Evolutionary conservation across 306 rosid species (phyloP).

Genomic region (Vigna angularis): DNA sequence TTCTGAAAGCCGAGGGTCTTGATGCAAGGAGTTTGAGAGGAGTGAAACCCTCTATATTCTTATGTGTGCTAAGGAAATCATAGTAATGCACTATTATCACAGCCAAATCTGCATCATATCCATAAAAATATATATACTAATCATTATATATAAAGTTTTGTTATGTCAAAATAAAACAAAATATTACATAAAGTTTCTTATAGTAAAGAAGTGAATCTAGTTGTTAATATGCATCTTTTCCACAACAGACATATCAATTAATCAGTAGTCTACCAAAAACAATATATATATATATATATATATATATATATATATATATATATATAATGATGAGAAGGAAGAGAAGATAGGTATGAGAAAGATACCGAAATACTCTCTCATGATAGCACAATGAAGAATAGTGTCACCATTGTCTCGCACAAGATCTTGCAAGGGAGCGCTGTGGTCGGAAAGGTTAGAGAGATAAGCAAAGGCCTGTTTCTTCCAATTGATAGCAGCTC

Average conservation of each 20-base stretch:
- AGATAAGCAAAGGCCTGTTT: slow-evolving; percentile 38
- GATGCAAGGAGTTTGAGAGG: slow-evolving; percentile 47
- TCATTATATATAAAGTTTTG: too few relatives aligned
- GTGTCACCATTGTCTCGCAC: slow-evolving; percentile 26
- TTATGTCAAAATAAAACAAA: too few relatives aligned
- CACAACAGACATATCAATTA: too few relatives aligned
- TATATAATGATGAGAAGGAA: too few relatives aligned
- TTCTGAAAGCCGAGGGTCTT: slow-evolving; percentile 42
- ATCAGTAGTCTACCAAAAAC: too few relatives aligned
- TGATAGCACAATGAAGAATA: slow-evolving; percentile 43
- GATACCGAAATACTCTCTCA: slow-evolving; percentile 41
- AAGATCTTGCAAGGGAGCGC: not conserved
- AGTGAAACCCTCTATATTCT: slow-evolving; percentile 12
- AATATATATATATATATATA: too few relatives aligned
- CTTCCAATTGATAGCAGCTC: slow-evolving; percentile 39
- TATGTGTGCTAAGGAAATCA: slow-evolving; percentile 27
- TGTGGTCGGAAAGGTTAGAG: not conserved
- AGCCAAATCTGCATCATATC: slow-evolving; percentile 43
- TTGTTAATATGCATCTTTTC: too few relatives aligned
- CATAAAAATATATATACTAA: too few relatives aligned
- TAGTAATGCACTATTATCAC: slow-evolving; percentile 34
- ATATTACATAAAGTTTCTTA: too few relatives aligned
- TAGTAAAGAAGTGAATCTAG: too few relatives aligned
- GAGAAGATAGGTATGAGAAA: too few relatives aligned
- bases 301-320: too few relatives aligned